Conservation (phyloP, 371 early-diverging fungal species). For the Mortierella sp. region DNA sequence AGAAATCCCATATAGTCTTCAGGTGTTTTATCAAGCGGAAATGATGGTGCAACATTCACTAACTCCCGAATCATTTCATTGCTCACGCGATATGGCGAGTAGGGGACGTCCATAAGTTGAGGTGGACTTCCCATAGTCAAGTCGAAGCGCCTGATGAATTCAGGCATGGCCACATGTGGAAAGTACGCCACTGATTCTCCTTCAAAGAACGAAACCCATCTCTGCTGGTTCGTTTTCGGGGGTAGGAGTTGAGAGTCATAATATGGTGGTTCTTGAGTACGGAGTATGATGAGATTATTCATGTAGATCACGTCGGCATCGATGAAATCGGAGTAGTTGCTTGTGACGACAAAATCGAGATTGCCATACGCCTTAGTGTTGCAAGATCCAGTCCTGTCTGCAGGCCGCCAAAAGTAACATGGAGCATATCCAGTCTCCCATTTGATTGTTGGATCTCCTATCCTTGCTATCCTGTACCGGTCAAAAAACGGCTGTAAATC, state of each 20-base stretch:
- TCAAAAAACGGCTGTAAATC: not conserved
- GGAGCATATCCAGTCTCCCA: too few species aligned
- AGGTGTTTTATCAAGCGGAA: slow-evolving; percentile 12
- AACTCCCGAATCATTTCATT: not conserved
- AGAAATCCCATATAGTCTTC: slow-evolving; percentile 15
- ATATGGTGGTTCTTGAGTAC: slow-evolving; percentile 20
- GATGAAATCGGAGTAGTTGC: slow-evolving; percentile 38
- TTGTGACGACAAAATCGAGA: slow-evolving; percentile 4
- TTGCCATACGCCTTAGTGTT: not conserved
- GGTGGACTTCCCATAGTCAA: slow-evolving; percentile 36
- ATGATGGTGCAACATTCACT: slow-evolving; percentile 4
- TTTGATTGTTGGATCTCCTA: too few species aligned
- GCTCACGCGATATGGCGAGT: slow-evolving; percentile 13
- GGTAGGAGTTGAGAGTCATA: slow-evolving; percentile 22
- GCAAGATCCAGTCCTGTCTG: too few species aligned
- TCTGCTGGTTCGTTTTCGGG: slow-evolving; percentile 25
- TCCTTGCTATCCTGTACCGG: too few species aligned
- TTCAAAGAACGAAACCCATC: slow-evolving; percentile 29
- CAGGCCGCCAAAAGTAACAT: too few species aligned
- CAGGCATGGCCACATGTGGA: slow-evolving; percentile 17
- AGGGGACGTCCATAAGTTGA: slow-evolving; percentile 18
- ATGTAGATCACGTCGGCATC: slow-evolving; percentile 33
- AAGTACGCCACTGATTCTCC: slow-evolving; percentile 36
- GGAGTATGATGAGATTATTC: too few species aligned
- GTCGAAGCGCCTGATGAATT: slow-evolving; percentile 30